Base-by-base conservation (phyloP, 768 basidiomycete genomes). In the Naganishia kalamii region DNA sequence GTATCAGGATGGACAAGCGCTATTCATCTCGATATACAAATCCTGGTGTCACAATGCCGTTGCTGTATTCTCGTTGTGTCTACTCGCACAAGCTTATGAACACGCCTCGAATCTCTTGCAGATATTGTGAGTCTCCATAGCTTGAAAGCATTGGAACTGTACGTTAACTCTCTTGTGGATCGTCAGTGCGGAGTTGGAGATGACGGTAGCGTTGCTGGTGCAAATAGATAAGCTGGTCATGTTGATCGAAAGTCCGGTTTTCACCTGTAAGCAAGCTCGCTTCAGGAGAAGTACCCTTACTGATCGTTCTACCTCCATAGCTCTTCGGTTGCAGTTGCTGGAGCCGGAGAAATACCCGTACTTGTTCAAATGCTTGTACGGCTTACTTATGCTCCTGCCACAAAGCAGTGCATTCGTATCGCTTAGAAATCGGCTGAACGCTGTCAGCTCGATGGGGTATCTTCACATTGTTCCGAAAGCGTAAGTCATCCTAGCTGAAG, bases 31-130 rank as follows among this genome's bases (percentile, higher is more conserved):
- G 0, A 80, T 99, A 3, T 99, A 99, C 72, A 84, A 91, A 21
- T 98, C 92, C 21, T 99, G 96, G 96, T 98, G 92, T 75, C 96
- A 99, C 71, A 97, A 97, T 73, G 89, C 94, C 1, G 93, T 98
- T 46, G 88, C 96, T 0, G 92, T 92, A 0, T 96, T 99, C 75
- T 92, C 96, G 0, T 83, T 99, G 6, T 99, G 96, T 77, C 82
- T 99, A 30, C 82, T 99, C 27, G 96, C 96, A 5, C 96, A 99
- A 76, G 94, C 96, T 2, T 99, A 99, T 70, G 96, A 99, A 76
- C 96, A 99, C 78, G 96, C 94, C 1, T 94, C 92, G 23, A 97
- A 93, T 76, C 83, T 99, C 3, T 82, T 99, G 19, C 87, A 90
- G 67, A 98, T 96, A 66, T 97, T 99, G 94, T 92, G 75, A 65